Conservation (phyloP, 495 filamentous ascomycete species). For the Copromyces sp. region DNA sequence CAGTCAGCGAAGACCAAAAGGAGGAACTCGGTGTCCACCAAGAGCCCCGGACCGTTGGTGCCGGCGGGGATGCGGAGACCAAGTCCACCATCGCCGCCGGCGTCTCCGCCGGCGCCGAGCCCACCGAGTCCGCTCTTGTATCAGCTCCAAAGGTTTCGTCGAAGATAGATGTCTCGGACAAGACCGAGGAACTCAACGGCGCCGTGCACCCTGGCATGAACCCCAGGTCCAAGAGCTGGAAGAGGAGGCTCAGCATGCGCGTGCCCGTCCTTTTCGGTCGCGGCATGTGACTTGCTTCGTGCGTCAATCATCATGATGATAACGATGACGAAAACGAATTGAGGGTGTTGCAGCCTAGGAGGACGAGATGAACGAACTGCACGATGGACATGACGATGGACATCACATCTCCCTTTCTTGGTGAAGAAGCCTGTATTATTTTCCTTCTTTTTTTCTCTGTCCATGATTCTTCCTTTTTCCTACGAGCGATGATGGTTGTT, state of each 20-base stretch:
- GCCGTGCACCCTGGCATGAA: conserved; percentile 8
- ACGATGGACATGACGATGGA: neutral
- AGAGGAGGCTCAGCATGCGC: conserved; percentile 15
- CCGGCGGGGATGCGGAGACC: neutral
- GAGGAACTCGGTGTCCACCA: conserved; percentile 12
- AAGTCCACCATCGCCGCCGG: conserved; percentile 4
- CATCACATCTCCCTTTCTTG: neutral
- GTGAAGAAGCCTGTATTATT: neutral
- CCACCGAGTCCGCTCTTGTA: conserved; percentile 3
- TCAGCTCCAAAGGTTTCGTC: conserved; percentile 7
- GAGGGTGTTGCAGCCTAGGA: neutral
- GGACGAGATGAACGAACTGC: neutral
- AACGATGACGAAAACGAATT: neutral
- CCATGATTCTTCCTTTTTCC: neutral
- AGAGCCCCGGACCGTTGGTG: conserved; percentile 9
- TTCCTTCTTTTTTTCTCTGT: neutral
- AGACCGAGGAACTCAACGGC: neutral
- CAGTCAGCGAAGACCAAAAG: conserved; percentile 13
- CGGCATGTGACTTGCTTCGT: conserved; percentile 19
- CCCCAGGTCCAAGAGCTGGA: conserved; percentile 19
- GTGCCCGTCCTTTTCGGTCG: conserved; percentile 21
- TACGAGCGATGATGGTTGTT: neutral
- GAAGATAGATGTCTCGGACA: neutral
- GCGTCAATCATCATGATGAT: neutral
- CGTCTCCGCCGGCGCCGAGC: conserved; percentile 4